Base-by-base conservation (phyloP, 306 rosid genomes). In the Cicer pinnatifidum region DNA sequence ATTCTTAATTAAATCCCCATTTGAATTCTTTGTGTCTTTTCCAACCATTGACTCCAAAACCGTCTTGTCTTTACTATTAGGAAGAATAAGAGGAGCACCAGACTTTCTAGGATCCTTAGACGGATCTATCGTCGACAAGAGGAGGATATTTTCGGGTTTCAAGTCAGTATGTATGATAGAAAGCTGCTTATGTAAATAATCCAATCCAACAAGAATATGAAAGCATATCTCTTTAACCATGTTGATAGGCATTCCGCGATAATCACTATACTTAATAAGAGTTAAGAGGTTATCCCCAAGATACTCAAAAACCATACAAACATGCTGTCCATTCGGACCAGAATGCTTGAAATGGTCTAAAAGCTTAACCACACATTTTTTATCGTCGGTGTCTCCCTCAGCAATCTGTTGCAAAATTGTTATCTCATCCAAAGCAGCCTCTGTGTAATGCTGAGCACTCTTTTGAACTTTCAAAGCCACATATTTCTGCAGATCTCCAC, bases 391-490 rank as follows among this genome's bases (percentile, higher is more conserved):
- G 80, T 93, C 97, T 70, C 97, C 97, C 71, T 91, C 97, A 6
- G 96, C 97, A 72, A 89, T 83, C 86, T 93, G 98, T 80, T 91
- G 88, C 86, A 93, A 83, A 72, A 93, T 93, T 9, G 92, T 88
- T 78, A 93, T 91, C 87, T 93, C 98, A 20, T 93, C 98, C 96
- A 91, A 80, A 0, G 98, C 98, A 0, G 98, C 98, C 81, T 93
- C 98, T 0, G 98, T 89, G 80, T 93, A 93, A 87, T 93, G 98
- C 73, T 92, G 96, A 47, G 98, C 98, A 70, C 98, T 93, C 91
- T 93, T 93, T 68, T 93, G 98, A 76, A 93, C 97, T 77, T 93
- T 93, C 85, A 93, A 76, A 54, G 98, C 97, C 67, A 93, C 98
- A 53, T 89, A 89, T 20, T 89, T 80, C 98, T 93, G 89, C 80